Percentiles rank a stretch among this genome's conserved stretches.
These are phyloP conservation scores for Paramecium biaurelia DNA, from an alignment of 73 alveolate species.

Conservation along the genomic window DNA sequence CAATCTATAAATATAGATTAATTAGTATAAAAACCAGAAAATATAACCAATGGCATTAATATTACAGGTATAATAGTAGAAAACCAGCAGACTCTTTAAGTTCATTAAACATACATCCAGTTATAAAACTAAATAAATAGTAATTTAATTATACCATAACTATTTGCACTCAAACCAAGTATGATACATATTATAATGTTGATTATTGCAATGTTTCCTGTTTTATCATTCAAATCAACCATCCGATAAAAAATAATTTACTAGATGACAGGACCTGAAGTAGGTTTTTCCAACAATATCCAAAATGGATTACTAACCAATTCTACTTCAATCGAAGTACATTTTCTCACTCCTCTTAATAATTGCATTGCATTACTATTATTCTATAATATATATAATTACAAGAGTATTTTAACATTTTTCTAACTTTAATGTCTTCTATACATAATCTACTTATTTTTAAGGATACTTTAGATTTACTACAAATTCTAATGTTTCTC, in stretches of 20 bases:
- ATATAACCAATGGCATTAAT: constrained; percentile 73
- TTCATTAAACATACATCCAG: constrained; percentile 63
- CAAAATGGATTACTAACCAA: constrained; percentile 69
- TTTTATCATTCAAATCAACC: constrained; percentile 38
- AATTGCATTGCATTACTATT: constrained; percentile 64
- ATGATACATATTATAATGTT: background rate
- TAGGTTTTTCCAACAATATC: constrained; percentile 73
- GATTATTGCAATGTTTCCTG: background rate
- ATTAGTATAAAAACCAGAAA: constrained; percentile 76
- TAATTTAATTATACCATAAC: constrained; percentile 61
- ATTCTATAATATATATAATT: background rate
- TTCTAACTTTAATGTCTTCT: constrained; percentile 74
- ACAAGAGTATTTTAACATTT: constrained; percentile 63
- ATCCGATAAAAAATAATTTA: constrained; percentile 53
- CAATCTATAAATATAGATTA: constrained; percentile 31
- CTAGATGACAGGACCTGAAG: constrained; percentile 62
- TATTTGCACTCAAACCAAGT: constrained; percentile 41
- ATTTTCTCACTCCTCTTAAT: constrained; percentile 71
- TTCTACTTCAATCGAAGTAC: constrained; percentile 75
- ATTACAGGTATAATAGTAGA: constrained; percentile 66
- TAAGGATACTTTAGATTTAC: constrained; percentile 80
- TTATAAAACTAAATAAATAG: background rate
- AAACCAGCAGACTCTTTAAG: constrained; percentile 65
- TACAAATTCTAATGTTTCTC: constrained; percentile 84
- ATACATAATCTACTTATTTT: constrained; percentile 73